Evolutionary conservation across 2,329 filamentous ascomycete genomes (phyloP), one percentile per base, ranked within the genome.

Genomic region (Delphinella strobiligena): DNA sequence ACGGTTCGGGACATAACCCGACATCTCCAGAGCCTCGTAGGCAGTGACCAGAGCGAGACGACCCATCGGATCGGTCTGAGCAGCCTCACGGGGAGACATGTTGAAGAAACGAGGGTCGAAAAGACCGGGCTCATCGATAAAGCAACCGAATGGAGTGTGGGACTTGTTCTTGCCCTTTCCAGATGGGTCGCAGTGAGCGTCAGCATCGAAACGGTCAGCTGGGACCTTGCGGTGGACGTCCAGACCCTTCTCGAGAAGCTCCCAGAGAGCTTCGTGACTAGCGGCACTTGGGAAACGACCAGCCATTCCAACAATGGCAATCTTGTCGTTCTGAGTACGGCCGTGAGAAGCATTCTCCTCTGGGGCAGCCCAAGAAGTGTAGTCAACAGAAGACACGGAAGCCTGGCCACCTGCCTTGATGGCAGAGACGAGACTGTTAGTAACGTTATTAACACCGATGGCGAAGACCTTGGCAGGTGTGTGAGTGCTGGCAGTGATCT

Each of bases 31-130:
- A 1, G 84, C 83, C 54, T 89, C 83, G 50, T 86, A 89, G 0
- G 82, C 82, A 2, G 82, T 86, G 7, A 79, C 74, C 16, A 91
- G 63, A 3, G 81, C 80, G 48, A 88, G 68, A 50, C 84, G 73
- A 56, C 86, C 82, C 72, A 85, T 85, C 0, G 84, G 84, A 55
- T 89, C 83, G 1, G 81, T 86, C 54, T 87, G 81, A 37, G 76
- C 74, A 19, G 84, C 84, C 60, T 89, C 82, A 49, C 81, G 75
- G 4, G 82, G 82, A 27, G 82, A 87, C 78, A 89, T 87, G 60
- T 86, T 86, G 72, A 89, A 89, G 62, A 89, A 88, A 1, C 79
- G 70, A n/a, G 81, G 78, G 51, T 89, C 83, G 52, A 89, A 89
- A 35, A 81, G 67, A 40, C 81, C 81, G 0, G 82, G 82, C 45